Conservation (phyloP, 129 eudicot genomes). For the Artemisia tridentata region DNA sequence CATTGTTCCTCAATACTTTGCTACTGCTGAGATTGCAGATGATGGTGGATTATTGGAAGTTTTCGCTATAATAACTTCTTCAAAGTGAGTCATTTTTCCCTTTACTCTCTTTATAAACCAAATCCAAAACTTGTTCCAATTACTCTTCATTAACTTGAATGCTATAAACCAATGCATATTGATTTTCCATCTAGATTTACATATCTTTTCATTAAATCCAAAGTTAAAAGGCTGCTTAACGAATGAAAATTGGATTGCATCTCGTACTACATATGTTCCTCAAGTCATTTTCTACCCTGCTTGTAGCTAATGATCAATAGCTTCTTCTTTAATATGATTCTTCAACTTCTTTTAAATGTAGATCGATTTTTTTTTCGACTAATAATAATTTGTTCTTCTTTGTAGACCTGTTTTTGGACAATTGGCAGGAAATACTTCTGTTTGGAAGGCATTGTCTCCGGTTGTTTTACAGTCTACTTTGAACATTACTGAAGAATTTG, state of each 20-base stretch:
- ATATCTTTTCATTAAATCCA: no score
- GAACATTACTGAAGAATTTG: slow-evolving; percentile 27
- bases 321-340: no score
- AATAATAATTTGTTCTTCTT: not conserved
- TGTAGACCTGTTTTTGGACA: slow-evolving; percentile 32
- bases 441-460: slow-evolving; percentile 42
- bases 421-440: slow-evolving; percentile 37
- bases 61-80: slow-evolving; percentile 40
- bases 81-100: slow-evolving; percentile 40
- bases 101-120: not conserved
- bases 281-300: no score
- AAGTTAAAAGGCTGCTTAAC: no score
- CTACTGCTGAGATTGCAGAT: slow-evolving; percentile 31
- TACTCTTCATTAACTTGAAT: no score
- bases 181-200: no score
- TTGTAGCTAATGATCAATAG: no score
- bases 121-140: not conserved
- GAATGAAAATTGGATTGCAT: no score
- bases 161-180: no score
- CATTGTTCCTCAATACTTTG: slow-evolving; percentile 57
- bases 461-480: slow-evolving; percentile 40
- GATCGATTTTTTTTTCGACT: not conserved
- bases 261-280: no score
- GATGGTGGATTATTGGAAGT: slow-evolving; percentile 49
- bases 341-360: no score